These are phyloP conservation scores for Polysphondylium violaceum DNA, from an alignment of 78 protist genomes.

Conservation along the genomic window DNA sequence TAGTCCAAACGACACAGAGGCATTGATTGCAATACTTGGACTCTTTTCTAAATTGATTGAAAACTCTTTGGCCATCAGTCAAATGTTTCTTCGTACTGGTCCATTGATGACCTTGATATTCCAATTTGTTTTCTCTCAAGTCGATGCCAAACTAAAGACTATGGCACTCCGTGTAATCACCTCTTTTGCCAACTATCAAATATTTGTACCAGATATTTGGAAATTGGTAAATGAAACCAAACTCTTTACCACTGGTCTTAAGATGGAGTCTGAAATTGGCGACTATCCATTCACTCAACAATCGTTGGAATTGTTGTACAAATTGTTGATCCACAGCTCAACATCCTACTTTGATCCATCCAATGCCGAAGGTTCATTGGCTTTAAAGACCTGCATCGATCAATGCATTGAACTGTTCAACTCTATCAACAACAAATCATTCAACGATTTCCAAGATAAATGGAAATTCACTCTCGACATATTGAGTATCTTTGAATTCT, in stretches of 20 bases:
- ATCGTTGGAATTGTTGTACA: slow-evolving; percentile 28
- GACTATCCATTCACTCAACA: slow-evolving; percentile 35
- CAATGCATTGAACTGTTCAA: slow-evolving; percentile 37
- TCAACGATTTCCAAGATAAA: slow-evolving; percentile 26
- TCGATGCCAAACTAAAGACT: slow-evolving; percentile 18
- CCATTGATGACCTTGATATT: slow-evolving; percentile 10
- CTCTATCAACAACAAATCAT: slow-evolving; percentile 43
- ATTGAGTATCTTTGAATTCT: slow-evolving; percentile 31
- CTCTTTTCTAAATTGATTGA: slow-evolving; percentile 28
- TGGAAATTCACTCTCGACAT: slow-evolving; percentile 34
- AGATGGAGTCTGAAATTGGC: not conserved
- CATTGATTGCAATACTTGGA: slow-evolving; percentile 15
- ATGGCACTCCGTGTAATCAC: slow-evolving; percentile 31
- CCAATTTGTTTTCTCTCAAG: slow-evolving; percentile 9
- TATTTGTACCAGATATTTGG: slow-evolving; percentile 28
- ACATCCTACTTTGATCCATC: slow-evolving; percentile 13
- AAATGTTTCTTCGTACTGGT: slow-evolving; percentile 1
- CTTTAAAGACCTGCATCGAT: not conserved
- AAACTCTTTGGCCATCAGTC: slow-evolving; percentile 13
- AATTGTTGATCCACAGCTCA: slow-evolving; percentile 14
- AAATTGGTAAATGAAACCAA: slow-evolving; percentile 19
- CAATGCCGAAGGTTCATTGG: not conserved
- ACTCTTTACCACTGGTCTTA: slow-evolving; percentile 10
- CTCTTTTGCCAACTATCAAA: slow-evolving; percentile 9
- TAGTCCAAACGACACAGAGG: slow-evolving; percentile 28